Conservation (phyloP, 495 filamentous ascomycete genomes). For the Parathielavia appendiculata region DNA sequence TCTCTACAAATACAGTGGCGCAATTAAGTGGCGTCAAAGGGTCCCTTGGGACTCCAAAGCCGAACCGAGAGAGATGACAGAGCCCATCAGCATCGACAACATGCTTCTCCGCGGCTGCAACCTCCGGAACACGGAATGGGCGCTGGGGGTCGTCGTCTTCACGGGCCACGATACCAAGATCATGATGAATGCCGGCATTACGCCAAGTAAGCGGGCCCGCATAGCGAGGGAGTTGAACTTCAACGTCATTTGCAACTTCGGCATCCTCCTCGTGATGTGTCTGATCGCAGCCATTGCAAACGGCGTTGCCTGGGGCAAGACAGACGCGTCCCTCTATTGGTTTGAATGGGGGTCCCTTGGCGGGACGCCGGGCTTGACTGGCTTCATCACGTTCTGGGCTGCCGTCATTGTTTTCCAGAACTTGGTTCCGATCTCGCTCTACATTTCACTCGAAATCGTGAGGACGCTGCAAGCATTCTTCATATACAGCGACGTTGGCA, state of each 20-base stretch:
- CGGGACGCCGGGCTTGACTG: conserved; percentile 67
- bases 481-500: conserved; percentile 90
- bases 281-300: conserved; percentile 78
- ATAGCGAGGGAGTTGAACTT: conserved; percentile 92
- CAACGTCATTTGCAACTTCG: conserved; percentile 97
- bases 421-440: conserved; percentile 95
- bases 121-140: conserved; percentile 94
- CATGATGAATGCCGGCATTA: conserved; percentile 97
- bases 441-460: conserved; percentile 96
- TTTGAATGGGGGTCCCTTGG: conserved; percentile 89
- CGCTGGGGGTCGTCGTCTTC: conserved; percentile 91
- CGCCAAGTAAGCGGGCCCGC: conserved; percentile 88
- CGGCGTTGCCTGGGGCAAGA: conserved; percentile 72
- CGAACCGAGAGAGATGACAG: conserved; percentile 70
- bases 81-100: conserved; percentile 93
- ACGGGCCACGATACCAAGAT: conserved; percentile 98
- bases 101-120: conserved; percentile 88
- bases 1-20: conserved; percentile 87
- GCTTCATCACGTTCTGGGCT: conserved; percentile 95
- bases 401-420: conserved; percentile 95
- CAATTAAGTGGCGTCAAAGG: conserved; percentile 77
- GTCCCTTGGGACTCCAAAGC: conserved; percentile 54
- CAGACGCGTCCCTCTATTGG: conserved; percentile 65
- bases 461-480: conserved; percentile 91
- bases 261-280: conserved; percentile 86